Evolutionary conservation across 2,329 filamentous ascomycete genomes (phyloP), one percentile per base, ranked within the genome.

Genomic region (Blastomyces emzantsi): DNA sequence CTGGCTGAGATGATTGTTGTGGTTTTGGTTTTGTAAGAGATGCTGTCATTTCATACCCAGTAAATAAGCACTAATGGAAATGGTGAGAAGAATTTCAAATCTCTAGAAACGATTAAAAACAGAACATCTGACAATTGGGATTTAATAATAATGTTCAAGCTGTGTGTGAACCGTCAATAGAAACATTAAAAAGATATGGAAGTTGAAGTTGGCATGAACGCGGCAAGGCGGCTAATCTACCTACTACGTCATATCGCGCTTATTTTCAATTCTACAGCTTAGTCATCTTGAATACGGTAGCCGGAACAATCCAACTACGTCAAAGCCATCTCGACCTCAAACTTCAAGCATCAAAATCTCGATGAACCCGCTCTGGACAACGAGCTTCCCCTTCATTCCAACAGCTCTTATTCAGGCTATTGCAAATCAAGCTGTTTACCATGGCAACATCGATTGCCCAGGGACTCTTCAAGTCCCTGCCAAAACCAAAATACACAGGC

Each of bases 401-500:
- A 13, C 30, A n/a, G 19, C 33, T 54, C 36, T 30, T 51, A 17
- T 36, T 43, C 36, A 3, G 15, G n/a, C 11, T 60, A 33, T 33
- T 25, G 1, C 36, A 11, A 43, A 3, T 22, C 36, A 43, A 56
- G 17, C 22, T 41, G 6, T 36, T 52, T 28, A 58, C 9, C 15
- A 68, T 67, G 67, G 61, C 65, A 87, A 79, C 86, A 64, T 87
- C 86, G 65, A 82, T 90, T 72, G 83, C 83, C 68, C 82, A 85
- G 64, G 90, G 90, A 64, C 83, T 97, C 54, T 86, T 90, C 67
- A 86, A 87, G 73, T 87, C 90, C 64, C 82, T 97, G 54, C 93
- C 93, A 3, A 92, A 92, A 74, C 92, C 93, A 19, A 93, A 90
- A 78, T 96, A 97, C 73, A 90, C 88, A 4, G 92, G 90, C 69